Base-by-base conservation (phyloP, 495 filamentous ascomycete genomes). In the Aspergillus biplanus region DNA sequence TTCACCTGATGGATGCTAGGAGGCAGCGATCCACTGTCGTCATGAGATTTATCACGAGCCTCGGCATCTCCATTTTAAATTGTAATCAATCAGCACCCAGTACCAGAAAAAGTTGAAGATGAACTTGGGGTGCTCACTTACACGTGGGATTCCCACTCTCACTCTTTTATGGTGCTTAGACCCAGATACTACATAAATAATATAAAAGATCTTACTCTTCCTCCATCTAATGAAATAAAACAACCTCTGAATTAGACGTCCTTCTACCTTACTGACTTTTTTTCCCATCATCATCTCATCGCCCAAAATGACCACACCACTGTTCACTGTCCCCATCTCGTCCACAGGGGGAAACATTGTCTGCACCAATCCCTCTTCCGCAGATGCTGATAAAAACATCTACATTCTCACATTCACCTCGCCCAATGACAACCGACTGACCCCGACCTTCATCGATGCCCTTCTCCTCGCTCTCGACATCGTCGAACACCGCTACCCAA, bases 371-470 rank as follows among this genome's bases (percentile, higher is more conserved):
- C 86, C 86, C 7, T 70, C 78, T 12, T 75, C 81, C 6, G 56
- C 71, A 34, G 58, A 67, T 9, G 58, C 75, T 12, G 67, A 78
- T 39, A 59, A 69, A 60, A 66, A 69, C 32, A 80, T 91, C 69
- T 95, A 95, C 68, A 79, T 93, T 12, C 80, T 95, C 31, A 90
- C 88, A 21, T 90, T 92, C 73, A 79, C 75, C 35, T 87, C 85
- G 1, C 87, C 88, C 0, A 80, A 84, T 7, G 91, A 94, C 72
- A 94, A 93, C 74, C 83, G 91, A n/a, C 79, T 93, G 16, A 90
- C 84, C 0, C 85, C 85, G 1, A 65, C 77, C 21, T 89, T 91
- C 67, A 89, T 86, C 76, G 76, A 84, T 49, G 80, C 90, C 35
- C 66, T 93, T 21, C 68, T 89, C 34, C 79, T 87, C 15, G 87